Percentiles rank a stretch among this genome's conserved stretches.
Evolutionary conservation across 805 yeast species (phyloP).

Genomic region (Monosporozyma unispora): DNA sequence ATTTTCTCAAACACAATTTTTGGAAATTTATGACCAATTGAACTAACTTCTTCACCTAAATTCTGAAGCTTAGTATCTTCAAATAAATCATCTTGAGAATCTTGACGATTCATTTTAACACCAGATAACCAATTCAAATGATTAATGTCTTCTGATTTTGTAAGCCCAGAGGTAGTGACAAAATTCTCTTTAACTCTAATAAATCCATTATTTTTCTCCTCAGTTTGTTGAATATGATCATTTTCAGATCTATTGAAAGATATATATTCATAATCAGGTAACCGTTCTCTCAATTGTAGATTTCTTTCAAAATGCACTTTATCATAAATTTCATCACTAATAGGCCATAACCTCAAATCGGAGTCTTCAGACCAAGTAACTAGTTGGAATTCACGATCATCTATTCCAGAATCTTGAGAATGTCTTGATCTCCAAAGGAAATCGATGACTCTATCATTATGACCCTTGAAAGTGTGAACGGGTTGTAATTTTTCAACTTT

Average conservation of each 20-base stretch:
- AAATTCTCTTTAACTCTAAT: slow-evolving; percentile 31
- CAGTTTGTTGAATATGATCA: slow-evolving; percentile 9
- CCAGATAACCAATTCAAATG: slow-evolving; percentile 92
- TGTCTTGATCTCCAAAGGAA: slow-evolving; percentile 77
- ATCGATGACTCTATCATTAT: slow-evolving; percentile 76
- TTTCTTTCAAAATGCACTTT: slow-evolving; percentile 37
- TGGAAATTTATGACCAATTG: slow-evolving; percentile 83
- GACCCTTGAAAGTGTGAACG: slow-evolving; percentile 63
- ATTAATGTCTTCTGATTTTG: slow-evolving; percentile 37
- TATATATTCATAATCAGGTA: slow-evolving; percentile 37
- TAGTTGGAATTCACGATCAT: slow-evolving; percentile 78
- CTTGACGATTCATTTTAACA: slow-evolving; percentile 50
- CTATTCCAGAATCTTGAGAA: slow-evolving; percentile 35
- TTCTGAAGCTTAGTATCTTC: slow-evolving; percentile 43
- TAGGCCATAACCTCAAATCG: slow-evolving; percentile 77
- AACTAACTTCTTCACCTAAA: slow-evolving; percentile 84
- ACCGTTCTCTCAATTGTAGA: slow-evolving; percentile 29
- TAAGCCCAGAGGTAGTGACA: slow-evolving; percentile 34
- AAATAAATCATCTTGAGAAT: slow-evolving; percentile 31
- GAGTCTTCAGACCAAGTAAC: slow-evolving; percentile 92
- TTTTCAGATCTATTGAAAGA: slow-evolving; percentile 48
- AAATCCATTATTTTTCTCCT: slow-evolving; percentile 7
- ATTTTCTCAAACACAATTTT: slow-evolving; percentile 79
- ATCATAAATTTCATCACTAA: slow-evolving; percentile 40
- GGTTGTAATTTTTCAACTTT: slow-evolving; percentile 39